A percentile compares a stretch with the other conserved stretches of the same genome.
These are phyloP conservation scores for Hyaloscypha hepaticicola DNA, from an alignment of 495 filamentous ascomycete species.

Conservation along the genomic window DNA sequence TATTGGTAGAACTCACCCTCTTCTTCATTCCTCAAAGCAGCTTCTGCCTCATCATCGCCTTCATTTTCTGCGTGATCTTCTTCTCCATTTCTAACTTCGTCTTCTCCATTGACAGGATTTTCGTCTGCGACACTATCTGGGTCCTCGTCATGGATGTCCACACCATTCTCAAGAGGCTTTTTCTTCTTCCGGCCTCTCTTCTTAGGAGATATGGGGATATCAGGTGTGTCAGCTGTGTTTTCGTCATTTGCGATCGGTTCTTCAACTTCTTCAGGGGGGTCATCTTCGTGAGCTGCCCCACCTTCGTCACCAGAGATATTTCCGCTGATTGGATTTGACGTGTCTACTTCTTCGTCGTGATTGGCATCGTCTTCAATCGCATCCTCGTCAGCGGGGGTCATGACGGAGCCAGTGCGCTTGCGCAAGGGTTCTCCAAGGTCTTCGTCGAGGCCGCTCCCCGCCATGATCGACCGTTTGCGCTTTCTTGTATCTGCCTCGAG, in stretches of 20 bases:
- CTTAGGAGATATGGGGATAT: conserved; percentile 27
- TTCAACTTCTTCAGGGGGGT: conserved; percentile 32
- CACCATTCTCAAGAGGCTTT: conserved; percentile 28
- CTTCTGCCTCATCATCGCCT: conserved; percentile 45
- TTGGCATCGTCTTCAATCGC: conserved; percentile 31
- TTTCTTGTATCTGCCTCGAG: conserved; percentile 48
- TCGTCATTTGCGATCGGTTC: conserved; percentile 38
- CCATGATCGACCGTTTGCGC: conserved; percentile 49
- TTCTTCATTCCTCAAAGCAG: conserved; percentile 62
- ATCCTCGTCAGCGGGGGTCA: conserved; percentile 31
- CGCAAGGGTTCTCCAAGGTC: conserved; percentile 49
- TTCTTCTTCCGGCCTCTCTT: conserved; percentile 32
- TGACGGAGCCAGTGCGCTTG: conserved; percentile 58
- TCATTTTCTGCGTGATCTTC: conserved; percentile 46
- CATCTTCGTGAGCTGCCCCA: conserved; percentile 34
- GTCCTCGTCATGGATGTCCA: background rate
- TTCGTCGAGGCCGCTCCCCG: conserved; percentile 36
- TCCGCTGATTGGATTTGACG: conserved; percentile 29
- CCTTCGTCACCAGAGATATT: conserved; percentile 35
- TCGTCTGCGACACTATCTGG: conserved; percentile 12
- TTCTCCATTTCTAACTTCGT: conserved; percentile 34
- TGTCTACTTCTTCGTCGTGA: conserved; percentile 28
- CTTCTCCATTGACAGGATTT: conserved; percentile 31
- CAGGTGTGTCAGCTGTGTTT: conserved; percentile 36
- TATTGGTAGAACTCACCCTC: conserved; percentile 58